Evolutionary conservation across 1,284 basidiomycete genomes (phyloP).

Genomic region (Cutaneotrichosporon curvatum): DNA sequence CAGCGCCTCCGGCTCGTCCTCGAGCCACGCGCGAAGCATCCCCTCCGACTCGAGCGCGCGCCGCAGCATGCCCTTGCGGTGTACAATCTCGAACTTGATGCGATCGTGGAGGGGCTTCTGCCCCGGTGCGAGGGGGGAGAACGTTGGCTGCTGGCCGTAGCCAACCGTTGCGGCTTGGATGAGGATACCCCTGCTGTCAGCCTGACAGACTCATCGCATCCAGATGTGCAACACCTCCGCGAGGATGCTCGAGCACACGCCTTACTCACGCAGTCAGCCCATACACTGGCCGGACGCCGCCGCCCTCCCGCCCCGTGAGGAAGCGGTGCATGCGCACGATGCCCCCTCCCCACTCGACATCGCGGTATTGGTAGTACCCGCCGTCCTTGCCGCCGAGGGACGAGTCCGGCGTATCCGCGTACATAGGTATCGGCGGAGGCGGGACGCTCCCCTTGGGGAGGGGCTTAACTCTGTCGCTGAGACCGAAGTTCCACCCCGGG

Average conservation of each 20-base stretch:
- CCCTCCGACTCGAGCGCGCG: slow-evolving; percentile 54
- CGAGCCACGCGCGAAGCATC: slow-evolving; percentile 26
- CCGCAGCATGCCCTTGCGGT: slow-evolving; percentile 51
- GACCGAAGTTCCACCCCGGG: slow-evolving; percentile 41
- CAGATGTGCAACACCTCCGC: too few species aligned
- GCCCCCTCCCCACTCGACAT: slow-evolving; percentile 50
- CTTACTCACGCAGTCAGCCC: slow-evolving; percentile 64
- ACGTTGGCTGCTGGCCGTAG: slow-evolving; percentile 57
- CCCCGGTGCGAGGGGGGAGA: slow-evolving; percentile 55
- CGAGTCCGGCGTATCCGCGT: slow-evolving; percentile 14
- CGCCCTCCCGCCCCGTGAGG: slow-evolving; percentile 69
- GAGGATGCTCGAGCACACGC: slow-evolving; percentile 14
- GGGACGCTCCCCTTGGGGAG: slow-evolving; percentile 11
- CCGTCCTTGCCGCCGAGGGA: slow-evolving; percentile 32
- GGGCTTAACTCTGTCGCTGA: slow-evolving; percentile 22
- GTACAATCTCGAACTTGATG: slow-evolving; percentile 53
- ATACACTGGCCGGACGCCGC: slow-evolving; percentile 72
- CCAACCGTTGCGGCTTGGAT: slow-evolving; percentile 62
- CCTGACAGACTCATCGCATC: too few species aligned
- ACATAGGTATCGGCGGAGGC: slow-evolving; percentile 24
- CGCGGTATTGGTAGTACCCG: slow-evolving; percentile 58
- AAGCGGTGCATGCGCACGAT: slow-evolving; percentile 63
- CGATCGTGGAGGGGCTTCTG: slow-evolving; percentile 54
- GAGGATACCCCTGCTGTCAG: slow-evolving; percentile 56
- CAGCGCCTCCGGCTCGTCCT: slow-evolving; percentile 8